Base-by-base conservation (phyloP, 2,329 filamentous ascomycete genomes). In the Cordyceps cateniannulata region DNA sequence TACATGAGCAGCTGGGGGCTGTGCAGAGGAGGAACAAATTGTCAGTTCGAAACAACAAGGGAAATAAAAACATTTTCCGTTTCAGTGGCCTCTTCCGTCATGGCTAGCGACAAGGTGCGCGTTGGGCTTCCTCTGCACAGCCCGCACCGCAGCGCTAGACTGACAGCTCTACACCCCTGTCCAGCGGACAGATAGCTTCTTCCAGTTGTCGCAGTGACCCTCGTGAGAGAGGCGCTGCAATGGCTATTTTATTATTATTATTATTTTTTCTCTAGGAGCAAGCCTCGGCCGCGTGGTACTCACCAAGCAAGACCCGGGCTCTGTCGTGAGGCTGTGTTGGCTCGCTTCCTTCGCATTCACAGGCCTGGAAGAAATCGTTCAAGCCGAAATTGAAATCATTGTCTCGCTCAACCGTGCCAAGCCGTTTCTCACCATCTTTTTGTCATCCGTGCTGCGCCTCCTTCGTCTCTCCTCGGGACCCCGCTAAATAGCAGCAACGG, bases 301-400 rank as follows among this genome's bases (percentile, higher is more conserved):
- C 45, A 20, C 45, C 32, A 50, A 14, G 32, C 44, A 29, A 27
- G 54, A 57, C 44, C 40, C n/a, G 42, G 53, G 18, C 53, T 35
- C 10, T 38, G 53, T 47, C 42, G 16, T 9, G 45, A 58, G 55
- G 55, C 54, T 57, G 54, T 57, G 54, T 38, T 56, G 53, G 40
- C 49, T 40, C 18, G 49, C 12, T 18, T 25, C 22, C 12, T 25
- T 7, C 10, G 44, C 44, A 47, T 25, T 25, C 20, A 25, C 44
- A 47, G 5, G 24, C 10, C 44, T 12, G 7, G 8, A 14, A 10
- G 9, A 24, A 22, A 24, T 20, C 16, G 20, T 47, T 18, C 44
- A 25, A 24, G 9, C 24, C 27, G 25, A 38, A 38, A 20, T 51
- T 51, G n/a, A 51, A 51, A 40, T 52, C 20, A 16, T n/a, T 35